Conservation (phyloP, 2,329 filamentous ascomycete species). For the Pyrenophora tritici-repentis region DNA sequence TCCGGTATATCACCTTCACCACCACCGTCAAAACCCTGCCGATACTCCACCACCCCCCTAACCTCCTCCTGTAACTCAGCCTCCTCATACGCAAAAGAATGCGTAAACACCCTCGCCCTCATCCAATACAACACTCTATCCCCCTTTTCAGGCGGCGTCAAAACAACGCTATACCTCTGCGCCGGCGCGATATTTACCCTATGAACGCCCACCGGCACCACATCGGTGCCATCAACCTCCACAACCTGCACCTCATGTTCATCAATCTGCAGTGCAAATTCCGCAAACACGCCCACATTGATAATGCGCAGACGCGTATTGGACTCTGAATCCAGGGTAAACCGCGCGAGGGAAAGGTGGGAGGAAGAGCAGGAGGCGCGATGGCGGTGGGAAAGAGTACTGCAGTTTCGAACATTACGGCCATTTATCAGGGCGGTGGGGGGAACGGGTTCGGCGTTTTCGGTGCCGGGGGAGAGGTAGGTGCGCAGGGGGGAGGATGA, state of each 20-base stretch:
- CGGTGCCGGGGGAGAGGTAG: constrained; percentile 57
- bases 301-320: constrained; percentile 74
- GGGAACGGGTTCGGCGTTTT: constrained; percentile 62
- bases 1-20: constrained; percentile 26
- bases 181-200: constrained; percentile 67
- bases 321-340: constrained; percentile 50
- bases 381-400: constrained; percentile 30
- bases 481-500: constrained; percentile 54
- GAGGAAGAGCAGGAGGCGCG: constrained; percentile 41
- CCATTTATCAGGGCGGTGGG: constrained; percentile 53
- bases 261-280: constrained; percentile 52
- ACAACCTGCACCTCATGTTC: constrained; percentile 49
- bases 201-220: constrained; percentile 57
- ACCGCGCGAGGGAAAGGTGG: constrained; percentile 31
- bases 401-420: constrained; percentile 46
- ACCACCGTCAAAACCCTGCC: neutral
- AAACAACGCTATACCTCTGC: constrained; percentile 70
- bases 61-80: constrained; percentile 54
- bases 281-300: constrained; percentile 56
- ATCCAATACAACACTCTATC: constrained; percentile 47
- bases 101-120: constrained; percentile 64
- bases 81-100: constrained; percentile 62
- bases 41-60: constrained; percentile 57
- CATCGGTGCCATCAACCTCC: constrained; percentile 47
- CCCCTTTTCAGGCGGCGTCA: constrained; percentile 54